Conservation (phyloP, 768 basidiomycete genomes). For the Lactarius evosmus region DNA sequence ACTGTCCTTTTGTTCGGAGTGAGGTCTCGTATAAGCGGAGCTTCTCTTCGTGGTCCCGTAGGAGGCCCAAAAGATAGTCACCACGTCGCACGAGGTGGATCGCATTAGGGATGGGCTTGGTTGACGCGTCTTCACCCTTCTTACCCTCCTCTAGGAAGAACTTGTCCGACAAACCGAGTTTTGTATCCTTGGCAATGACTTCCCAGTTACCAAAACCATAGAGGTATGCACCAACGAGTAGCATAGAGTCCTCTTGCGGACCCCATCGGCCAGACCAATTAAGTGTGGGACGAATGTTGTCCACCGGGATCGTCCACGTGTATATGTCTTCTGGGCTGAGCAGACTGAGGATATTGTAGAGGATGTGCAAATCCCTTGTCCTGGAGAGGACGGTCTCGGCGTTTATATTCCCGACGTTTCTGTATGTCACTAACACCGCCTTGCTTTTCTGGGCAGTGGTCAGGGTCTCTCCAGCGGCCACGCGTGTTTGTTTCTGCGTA, state of each 20-base stretch:
- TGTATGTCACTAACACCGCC: constrained; percentile 89
- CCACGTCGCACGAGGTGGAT: constrained; percentile 97
- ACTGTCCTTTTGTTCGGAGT: constrained; percentile 63
- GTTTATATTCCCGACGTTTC: constrained; percentile 90
- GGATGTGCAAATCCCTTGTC: constrained; percentile 81
- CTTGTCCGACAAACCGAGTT: constrained; percentile 81
- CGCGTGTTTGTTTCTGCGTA: constrained; percentile 68
- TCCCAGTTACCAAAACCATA: constrained; percentile 99
- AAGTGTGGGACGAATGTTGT: constrained; percentile 88
- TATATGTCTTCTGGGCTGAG: constrained; percentile 64
- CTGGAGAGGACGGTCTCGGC: constrained; percentile 95
- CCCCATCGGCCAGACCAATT: constrained; percentile 98
- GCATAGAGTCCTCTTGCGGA: constrained; percentile 87
- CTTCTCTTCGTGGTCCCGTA: constrained; percentile 89
- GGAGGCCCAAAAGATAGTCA: constrained; percentile 82
- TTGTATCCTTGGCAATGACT: constrained; percentile 82
- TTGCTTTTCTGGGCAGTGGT: constrained; percentile 95
- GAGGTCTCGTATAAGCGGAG: constrained; percentile 84
- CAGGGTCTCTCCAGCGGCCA: constrained; percentile 82
- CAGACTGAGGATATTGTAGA: constrained; percentile 73
- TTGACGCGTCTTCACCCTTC: constrained; percentile 82
- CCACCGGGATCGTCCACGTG: constrained; percentile 85
- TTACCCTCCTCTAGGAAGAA: constrained; percentile 99
- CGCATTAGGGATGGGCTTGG: constrained; percentile 90
- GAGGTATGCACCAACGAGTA: constrained; percentile 88